Percentiles rank a stretch among this genome's conserved stretches.
Evolutionary conservation across 2,329 filamentous ascomycete species (phyloP).

Genomic region (Fusarium mexicanum): DNA sequence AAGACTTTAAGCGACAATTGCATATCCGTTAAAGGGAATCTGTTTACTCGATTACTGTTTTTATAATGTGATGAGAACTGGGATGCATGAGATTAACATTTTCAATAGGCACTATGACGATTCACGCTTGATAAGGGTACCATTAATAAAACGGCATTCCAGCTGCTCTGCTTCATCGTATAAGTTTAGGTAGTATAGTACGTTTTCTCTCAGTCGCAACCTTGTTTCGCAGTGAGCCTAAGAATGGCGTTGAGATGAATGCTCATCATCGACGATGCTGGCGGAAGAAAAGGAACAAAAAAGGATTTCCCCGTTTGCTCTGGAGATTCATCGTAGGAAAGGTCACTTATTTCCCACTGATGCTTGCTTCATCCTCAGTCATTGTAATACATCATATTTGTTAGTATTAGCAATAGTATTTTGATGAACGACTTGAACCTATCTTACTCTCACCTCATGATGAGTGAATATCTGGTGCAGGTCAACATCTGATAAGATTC

Average conservation of each 20-base stretch:
- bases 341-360: no score
- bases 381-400: rapidly evolving
- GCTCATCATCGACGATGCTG: neutral
- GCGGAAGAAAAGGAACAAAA: neutral
- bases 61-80: neutral
- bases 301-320: neutral
- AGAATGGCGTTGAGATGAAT: neutral
- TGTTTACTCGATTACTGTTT: neutral
- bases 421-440: no score
- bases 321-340: neutral
- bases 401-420: no score
- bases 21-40: neutral
- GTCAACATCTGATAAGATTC: neutral
- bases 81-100: neutral
- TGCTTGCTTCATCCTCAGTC: neutral
- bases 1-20: neutral
- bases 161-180: rapidly evolving
- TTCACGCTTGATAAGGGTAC: neutral
- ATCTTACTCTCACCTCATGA: neutral
- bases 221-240: neutral
- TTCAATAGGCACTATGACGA: neutral
- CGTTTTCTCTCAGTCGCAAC: neutral
- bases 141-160: no score
- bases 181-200: neutral
- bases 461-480: neutral